Evolutionary conservation across 352 stramenopile species (phyloP), one percentile per base, ranked within the genome.

Genomic region (Globisporangium sylvaticum): DNA sequence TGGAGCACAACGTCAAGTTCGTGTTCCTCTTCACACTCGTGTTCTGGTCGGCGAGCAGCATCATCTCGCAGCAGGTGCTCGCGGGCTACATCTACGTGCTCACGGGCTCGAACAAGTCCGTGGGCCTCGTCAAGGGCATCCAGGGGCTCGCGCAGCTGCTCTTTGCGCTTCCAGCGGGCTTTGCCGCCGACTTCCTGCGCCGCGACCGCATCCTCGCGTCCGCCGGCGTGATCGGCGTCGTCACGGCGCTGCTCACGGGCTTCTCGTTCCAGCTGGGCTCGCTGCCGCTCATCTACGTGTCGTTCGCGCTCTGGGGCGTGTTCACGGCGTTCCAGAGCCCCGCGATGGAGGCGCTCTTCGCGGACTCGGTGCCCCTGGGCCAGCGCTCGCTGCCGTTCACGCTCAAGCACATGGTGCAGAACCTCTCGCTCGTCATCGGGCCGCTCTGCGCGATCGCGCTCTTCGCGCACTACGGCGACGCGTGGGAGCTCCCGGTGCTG

Each of bases 341-440:
- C 3, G 77, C 85, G 0, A 74, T 90, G 61, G 85, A 95, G 52
- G 89, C 91, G 1, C 67, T 97, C 0, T 95, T 97, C 57, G 87
- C 88, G 8, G 90, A 97, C 66, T 96, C 88, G 0, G 78, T 96
- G 32, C 81, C 82, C 8, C 53, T 79, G 1, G 84, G 86, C 0
- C 73, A 90, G 64, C 72, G 90, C 34, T 93, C 83, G 1, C 71
- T 83, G 9, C 88, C 84, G 20, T 96, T 96, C 72, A 96, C 77
- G 18, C 65, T 92, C 53, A 89, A 91, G 64, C 78, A 88, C 62
- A 70, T 85, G 20, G 72, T 94, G 34, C 75, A 77, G 27, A 90
- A 91, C 62, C 37, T 70, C 0, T 75, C 81, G 34, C 66, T 81
- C 1, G 72, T 89, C 15, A 64, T 84, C 12, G 86, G 88, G 0